Base-by-base conservation (phyloP, 2,329 filamentous ascomycete species). In the Botrytis deweyae region DNA sequence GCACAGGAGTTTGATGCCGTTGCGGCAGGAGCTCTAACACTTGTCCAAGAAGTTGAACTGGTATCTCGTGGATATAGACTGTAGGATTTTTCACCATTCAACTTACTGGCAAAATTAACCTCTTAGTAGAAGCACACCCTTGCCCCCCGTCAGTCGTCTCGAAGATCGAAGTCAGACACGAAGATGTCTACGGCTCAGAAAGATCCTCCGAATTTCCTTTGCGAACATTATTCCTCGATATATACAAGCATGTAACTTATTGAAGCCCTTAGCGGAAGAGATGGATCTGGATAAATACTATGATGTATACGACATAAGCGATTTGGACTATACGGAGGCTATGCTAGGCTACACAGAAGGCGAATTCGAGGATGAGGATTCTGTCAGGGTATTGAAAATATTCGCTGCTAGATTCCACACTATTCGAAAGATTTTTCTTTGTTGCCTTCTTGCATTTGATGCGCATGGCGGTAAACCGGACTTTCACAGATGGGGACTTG, bases 1-100 rank as follows among this genome's bases (percentile, higher is more conserved):
- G 90, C 94, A 58, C 93, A 97, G 80, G 90, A 91, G 68, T 94
- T 97, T 78, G 94, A 98, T 82, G 89, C 91, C 59, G 91, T 91
- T 36, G 90, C 89, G 59, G 90, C 91, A 58, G 92, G 93, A 46
- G 92, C 93, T 3, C 86, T 97, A 72, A 90, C 92, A 55, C 88
- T 97, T 75, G 91, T 98, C 76, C 95, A 97, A 82, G 95, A 98
- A 83, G 94, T 98, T n/a, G 95, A 98, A 84, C 87, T 98, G 46
- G 94, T 98, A 40, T 97, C 95, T 44, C 90, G 95, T 78, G 95
- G 95, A 36, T 98, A 97, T 82, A 88, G 93, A 83, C 87, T 97
- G 90, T 94, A 83, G 82, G 90, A 84, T 46, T n/a, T 33, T 52
- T 14, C 55, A 36, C 29, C 62, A 25, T 49, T 5, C 20, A 29